phyloP scores from a whole-genome alignment of 1,139 yeast genomes.

The Candida tetrigidarum region DNA sequence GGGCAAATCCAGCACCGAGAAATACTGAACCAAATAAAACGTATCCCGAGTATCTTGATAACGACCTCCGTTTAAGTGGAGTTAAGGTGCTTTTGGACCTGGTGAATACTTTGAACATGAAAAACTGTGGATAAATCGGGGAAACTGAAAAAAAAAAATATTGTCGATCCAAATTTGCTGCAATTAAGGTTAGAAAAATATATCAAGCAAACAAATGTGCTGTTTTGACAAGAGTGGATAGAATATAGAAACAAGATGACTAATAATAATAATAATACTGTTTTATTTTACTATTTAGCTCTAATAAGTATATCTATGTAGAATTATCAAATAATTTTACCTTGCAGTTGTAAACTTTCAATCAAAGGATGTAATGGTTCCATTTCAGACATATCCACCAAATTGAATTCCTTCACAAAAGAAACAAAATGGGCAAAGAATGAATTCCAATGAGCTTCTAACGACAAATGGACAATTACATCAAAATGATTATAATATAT shows the following conservation, averaged over 20 bases:
- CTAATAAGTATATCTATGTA: not conserved
- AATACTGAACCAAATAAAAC: conserved; percentile 1
- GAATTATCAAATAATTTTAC: conserved; percentile 59
- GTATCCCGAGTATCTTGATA: not conserved
- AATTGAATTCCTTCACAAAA: conserved; percentile 80
- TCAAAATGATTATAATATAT: conserved; percentile 95
- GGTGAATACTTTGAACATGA: not conserved
- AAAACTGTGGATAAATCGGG: not conserved
- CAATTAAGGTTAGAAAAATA: not conserved
- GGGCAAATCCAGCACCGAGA: not conserved
- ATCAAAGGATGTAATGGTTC: conserved; percentile 80
- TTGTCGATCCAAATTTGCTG: not conserved
- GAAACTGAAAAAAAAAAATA: not conserved
- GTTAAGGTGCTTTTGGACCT: not conserved
- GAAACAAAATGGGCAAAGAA: conserved; percentile 96
- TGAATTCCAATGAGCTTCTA: conserved; percentile 99
- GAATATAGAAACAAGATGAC: too few species aligned
- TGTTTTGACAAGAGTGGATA: too few species aligned
- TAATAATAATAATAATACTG: too few species aligned
- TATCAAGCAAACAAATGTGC: not conserved
- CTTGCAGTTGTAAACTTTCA: conserved; percentile 81
- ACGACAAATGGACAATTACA: conserved; percentile 80
- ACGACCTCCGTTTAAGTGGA: too few species aligned
- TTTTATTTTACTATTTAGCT: not conserved
- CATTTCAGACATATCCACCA: conserved; percentile 78